phyloP scores from a whole-genome alignment of 371 early-diverging fungal species.

The Haplosporangium sp. region DNA sequence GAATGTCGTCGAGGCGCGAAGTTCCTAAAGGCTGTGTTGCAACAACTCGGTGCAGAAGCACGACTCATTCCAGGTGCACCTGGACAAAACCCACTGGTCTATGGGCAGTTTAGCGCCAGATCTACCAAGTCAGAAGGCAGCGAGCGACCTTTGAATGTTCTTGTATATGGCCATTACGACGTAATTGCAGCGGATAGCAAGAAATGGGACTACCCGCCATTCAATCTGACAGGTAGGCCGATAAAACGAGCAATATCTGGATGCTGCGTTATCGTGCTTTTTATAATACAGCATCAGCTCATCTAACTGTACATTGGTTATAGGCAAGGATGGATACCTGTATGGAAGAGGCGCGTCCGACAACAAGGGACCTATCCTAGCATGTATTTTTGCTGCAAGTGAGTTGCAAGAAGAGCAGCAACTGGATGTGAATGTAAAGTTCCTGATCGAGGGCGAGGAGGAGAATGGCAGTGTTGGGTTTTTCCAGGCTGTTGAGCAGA shows the following conservation, averaged over 20 bases:
- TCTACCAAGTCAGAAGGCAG: slow-evolving; percentile 7
- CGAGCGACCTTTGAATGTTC: slow-evolving; percentile 61
- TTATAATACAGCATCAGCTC: not conserved
- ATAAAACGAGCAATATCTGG: not conserved
- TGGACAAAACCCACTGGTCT: slow-evolving; percentile 81
- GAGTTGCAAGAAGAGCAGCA: slow-evolving; percentile 72
- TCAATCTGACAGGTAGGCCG: slow-evolving; percentile 59
- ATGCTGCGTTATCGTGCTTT: not conserved
- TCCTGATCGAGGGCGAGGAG: slow-evolving; percentile 89
- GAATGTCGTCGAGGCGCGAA: slow-evolving; percentile 84
- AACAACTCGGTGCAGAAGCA: slow-evolving; percentile 80
- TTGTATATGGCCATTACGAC: slow-evolving; percentile 90
- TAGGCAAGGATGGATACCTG: slow-evolving; percentile 77
- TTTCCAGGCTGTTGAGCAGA: slow-evolving; percentile 67
- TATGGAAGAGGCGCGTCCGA: slow-evolving; percentile 88
- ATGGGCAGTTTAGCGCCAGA: slow-evolving; percentile 70
- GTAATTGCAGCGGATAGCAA: slow-evolving; percentile 76
- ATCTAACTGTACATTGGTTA: not conserved
- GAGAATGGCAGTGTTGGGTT: slow-evolving; percentile 83
- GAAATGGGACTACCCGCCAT: slow-evolving; percentile 70
- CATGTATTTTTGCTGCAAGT: slow-evolving; percentile 81
- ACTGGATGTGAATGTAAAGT: slow-evolving; percentile 78
- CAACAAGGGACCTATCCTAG: slow-evolving; percentile 86
- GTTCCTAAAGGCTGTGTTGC: slow-evolving; percentile 74
- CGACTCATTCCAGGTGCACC: slow-evolving; percentile 73